Evolutionary conservation across 345 rosid species (phyloP).

Genomic region (Rubroshorea leprosula): DNA sequence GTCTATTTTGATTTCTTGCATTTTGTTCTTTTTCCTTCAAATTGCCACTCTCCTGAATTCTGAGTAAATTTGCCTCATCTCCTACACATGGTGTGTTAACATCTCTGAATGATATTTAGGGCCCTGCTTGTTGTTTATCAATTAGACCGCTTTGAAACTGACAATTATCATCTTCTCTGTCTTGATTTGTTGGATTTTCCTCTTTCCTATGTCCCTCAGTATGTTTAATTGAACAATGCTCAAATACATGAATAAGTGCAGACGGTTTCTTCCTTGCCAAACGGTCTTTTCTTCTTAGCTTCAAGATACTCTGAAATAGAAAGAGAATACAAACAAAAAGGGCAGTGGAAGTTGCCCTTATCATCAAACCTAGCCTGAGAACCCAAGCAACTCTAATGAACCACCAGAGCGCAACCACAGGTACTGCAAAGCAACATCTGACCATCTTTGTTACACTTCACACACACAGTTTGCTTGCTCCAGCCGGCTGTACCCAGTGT

Average conservation of each 20-base stretch:
- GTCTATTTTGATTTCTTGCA: no score
- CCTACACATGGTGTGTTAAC: no score
- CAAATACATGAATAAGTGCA: slow-evolving; percentile 22
- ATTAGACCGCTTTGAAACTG: no score
- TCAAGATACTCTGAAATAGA: slow-evolving; percentile 38
- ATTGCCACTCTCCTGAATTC: no score
- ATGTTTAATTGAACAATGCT: slow-evolving; percentile 14
- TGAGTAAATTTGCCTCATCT: no score
- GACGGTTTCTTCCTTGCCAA: slow-evolving; percentile 35
- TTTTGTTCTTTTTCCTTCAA: no score
- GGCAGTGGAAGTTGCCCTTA: slow-evolving; percentile 39
- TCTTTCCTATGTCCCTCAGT: slow-evolving; percentile 12
- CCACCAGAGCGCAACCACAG: slow-evolving; percentile 36
- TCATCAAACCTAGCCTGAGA: slow-evolving; percentile 30
- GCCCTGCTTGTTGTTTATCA: no score
- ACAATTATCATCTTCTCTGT: no score
- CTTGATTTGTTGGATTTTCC: slow-evolving; percentile 6
- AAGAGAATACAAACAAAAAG: slow-evolving; percentile 46
- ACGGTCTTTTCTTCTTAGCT: slow-evolving; percentile 33
- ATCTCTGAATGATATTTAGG: no score
- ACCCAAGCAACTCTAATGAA: slow-evolving; percentile 49
- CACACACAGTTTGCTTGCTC: slow-evolving; percentile 38
- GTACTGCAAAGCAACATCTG: slow-evolving; percentile 39
- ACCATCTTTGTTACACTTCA: slow-evolving; percentile 46
- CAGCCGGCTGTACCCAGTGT: slow-evolving; percentile 17